phyloP scores from a whole-genome alignment of 768 basidiomycete genomes.

The Symmetrospora coprosmae region DNA sequence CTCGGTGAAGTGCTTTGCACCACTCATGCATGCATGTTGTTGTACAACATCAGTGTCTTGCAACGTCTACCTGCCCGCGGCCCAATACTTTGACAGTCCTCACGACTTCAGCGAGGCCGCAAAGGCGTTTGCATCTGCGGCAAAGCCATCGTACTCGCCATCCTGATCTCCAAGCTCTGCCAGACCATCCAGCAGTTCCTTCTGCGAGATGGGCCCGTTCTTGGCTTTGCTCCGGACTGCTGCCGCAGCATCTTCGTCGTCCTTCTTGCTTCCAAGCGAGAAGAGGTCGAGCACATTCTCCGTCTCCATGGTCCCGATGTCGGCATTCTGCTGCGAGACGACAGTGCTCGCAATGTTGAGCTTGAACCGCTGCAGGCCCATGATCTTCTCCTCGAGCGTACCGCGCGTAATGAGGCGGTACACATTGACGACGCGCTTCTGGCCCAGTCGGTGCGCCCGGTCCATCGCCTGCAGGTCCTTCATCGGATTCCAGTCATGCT shows the following conservation, averaged over 20 bases:
- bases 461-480: slow-evolving; percentile 99
- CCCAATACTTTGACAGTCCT: background rate
- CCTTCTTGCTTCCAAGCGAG: slow-evolving; percentile 29
- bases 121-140: background rate
- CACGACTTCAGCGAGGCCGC: background rate
- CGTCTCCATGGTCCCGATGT: slow-evolving; percentile 87
- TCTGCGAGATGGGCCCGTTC: slow-evolving; percentile 15
- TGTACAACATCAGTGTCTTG: background rate
- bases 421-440: slow-evolving; percentile 97
- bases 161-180: slow-evolving; percentile 16
- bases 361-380: slow-evolving; percentile 98
- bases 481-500: slow-evolving; percentile 99
- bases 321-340: slow-evolving; percentile 92
- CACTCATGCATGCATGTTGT: background rate
- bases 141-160: background rate
- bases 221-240: background rate
- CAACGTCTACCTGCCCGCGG: no score
- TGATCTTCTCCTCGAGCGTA: slow-evolving; percentile 96
- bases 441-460: slow-evolving; percentile 89
- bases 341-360: slow-evolving; percentile 93
- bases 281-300: slow-evolving; percentile 92
- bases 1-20: background rate
- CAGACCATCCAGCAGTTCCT: slow-evolving; percentile 21
- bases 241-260: background rate
- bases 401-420: slow-evolving; percentile 94